Percentiles rank a stretch among this genome's conserved stretches.
Conservation (phyloP, 2,329 filamentous ascomycete species). For the Pseudocercospora eumusae region DNA sequence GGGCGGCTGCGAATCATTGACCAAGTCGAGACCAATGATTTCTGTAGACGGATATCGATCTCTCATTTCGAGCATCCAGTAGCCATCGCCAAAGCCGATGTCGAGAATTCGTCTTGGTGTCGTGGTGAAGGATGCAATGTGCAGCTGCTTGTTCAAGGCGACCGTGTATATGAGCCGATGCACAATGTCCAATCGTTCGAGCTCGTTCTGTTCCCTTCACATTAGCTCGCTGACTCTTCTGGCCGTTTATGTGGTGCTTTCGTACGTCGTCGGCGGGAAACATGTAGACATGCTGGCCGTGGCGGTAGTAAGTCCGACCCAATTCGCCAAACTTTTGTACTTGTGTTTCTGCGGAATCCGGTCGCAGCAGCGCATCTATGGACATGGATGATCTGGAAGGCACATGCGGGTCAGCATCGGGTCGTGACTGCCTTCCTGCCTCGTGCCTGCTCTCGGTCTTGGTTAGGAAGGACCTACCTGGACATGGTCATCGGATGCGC, state of each 20-base stretch:
- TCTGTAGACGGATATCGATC: constrained; percentile 53
- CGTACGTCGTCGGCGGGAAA: constrained; percentile 32
- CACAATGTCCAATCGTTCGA: constrained; percentile 31
- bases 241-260: neutral
- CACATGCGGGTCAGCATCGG: neutral
- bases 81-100: constrained; percentile 82
- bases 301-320: constrained; percentile 28
- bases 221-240: neutral
- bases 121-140: constrained; percentile 41
- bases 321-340: constrained; percentile 26
- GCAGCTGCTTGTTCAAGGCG: constrained; percentile 42
- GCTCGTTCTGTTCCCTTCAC: constrained; percentile 20
- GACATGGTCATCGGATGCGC: constrained; percentile 26
- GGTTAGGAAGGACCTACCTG: constrained; percentile 20
- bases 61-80: constrained; percentile 87
- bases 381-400: constrained; percentile 19
- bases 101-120: constrained; percentile 57
- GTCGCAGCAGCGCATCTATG: constrained; percentile 29
- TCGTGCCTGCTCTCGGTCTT: neutral
- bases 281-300: constrained; percentile 27
- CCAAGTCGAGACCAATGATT: constrained; percentile 35
- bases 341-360: constrained; percentile 17
- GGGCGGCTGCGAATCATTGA: constrained; percentile 21
- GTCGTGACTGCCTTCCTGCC: neutral
- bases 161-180: constrained; percentile 29